Percentiles rank a stretch among this genome's conserved stretches.
These are phyloP conservation scores for Cryphonectria naterciae DNA, from an alignment of 2,329 filamentous ascomycete species.

Conservation along the genomic window DNA sequence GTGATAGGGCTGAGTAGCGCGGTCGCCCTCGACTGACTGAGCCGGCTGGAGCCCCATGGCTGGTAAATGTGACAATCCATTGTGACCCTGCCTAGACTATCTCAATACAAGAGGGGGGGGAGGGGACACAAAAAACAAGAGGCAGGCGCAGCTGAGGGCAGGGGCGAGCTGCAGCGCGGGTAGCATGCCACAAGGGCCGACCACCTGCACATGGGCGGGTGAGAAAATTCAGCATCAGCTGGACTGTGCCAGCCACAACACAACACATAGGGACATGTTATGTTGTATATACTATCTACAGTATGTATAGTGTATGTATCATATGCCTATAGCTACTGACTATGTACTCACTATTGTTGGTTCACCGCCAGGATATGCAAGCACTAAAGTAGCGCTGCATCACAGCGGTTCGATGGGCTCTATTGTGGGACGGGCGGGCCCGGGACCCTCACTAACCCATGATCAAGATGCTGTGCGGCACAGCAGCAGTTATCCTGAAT, in stretches of 20 bases:
- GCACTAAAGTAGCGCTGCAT: background rate
- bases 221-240: background rate
- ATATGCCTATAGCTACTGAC: background rate
- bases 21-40: background rate
- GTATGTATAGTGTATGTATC: background rate
- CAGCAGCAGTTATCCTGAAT: background rate
- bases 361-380: background rate
- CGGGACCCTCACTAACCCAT: background rate
- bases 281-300: background rate
- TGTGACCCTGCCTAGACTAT: background rate
- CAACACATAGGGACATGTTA: background rate
- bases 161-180: background rate
- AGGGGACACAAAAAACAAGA: no score
- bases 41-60: background rate
- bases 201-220: background rate
- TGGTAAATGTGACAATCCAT: background rate
- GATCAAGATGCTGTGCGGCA: background rate
- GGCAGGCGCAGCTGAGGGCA: background rate
- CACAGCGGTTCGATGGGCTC: background rate
- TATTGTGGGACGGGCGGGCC: background rate
- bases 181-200: background rate
- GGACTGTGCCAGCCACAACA: background rate
- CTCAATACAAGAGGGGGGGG: background rate
- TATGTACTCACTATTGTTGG: background rate
- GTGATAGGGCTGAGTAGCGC: conserved; percentile 5